Conservation (phyloP, 148 eudicot species). For the Rhododendron griersonianum region DNA sequence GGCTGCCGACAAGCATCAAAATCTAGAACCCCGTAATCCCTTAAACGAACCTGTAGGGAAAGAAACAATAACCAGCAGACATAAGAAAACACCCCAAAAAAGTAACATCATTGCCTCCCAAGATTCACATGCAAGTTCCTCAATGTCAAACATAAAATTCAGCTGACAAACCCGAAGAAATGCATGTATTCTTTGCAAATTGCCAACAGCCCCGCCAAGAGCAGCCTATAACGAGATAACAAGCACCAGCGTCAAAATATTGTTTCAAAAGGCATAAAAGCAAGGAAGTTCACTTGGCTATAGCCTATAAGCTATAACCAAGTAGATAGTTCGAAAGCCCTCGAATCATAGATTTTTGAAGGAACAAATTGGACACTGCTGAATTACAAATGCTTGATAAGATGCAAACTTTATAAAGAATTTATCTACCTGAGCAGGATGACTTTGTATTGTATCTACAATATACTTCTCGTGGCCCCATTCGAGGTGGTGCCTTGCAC, state of each 20-base stretch:
- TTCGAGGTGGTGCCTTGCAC: constrained; percentile 89
- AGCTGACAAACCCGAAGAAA: constrained; percentile 83
- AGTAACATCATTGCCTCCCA: not conserved
- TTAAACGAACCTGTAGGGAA: constrained; percentile 70
- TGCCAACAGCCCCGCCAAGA: constrained; percentile 94
- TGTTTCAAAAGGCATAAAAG: not conserved
- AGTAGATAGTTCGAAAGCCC: not conserved
- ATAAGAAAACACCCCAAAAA: constrained; percentile 3
- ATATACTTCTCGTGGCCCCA: constrained; percentile 90
- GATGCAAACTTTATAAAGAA: not conserved
- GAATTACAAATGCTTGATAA: not conserved
- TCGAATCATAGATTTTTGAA: not conserved
- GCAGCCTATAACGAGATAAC: constrained; percentile 59
- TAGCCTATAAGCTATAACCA: not conserved
- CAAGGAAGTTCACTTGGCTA: not conserved
- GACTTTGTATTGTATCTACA: constrained; percentile 86
- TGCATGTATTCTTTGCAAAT: constrained; percentile 78
- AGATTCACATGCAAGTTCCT: not conserved
- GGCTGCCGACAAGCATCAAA: constrained; percentile 96
- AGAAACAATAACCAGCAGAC: not conserved
- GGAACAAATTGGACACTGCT: not conserved
- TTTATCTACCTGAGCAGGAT: constrained; percentile 73
- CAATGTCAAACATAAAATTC: constrained; percentile 5
- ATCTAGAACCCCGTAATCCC: constrained; percentile 91
- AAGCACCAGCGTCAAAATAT: not conserved